phyloP scores from a whole-genome alignment of 805 yeast genomes.

The Pichia paraexigua region DNA sequence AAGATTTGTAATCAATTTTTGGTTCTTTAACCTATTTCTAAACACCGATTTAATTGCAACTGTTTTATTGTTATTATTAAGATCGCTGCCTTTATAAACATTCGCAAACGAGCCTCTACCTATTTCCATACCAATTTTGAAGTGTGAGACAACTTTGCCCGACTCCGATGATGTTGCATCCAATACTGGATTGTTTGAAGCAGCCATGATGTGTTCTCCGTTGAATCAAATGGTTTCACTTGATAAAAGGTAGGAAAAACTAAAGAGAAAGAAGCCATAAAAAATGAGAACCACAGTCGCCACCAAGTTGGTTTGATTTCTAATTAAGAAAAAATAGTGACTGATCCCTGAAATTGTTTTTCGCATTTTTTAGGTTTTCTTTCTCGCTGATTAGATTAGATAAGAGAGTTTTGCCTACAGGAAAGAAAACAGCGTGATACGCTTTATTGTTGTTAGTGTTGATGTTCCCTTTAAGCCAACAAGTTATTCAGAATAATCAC shows the following conservation, averaged over 20 bases:
- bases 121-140: slow-evolving; percentile 69
- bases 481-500: neutral
- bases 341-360: neutral
- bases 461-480: neutral
- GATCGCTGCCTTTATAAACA: slow-evolving; percentile 76
- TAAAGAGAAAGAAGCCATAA: neutral
- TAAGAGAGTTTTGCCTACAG: neutral
- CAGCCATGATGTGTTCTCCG: neutral
- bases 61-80: slow-evolving; percentile 39
- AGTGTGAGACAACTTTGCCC: slow-evolving; percentile 34
- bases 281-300: neutral
- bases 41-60: slow-evolving; percentile 89
- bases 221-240: neutral
- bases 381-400: neutral
- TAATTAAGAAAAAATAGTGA: neutral
- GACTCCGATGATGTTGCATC: slow-evolving; percentile 10
- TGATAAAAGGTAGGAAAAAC: neutral
- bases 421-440: neutral
- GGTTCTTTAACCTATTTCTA: slow-evolving; percentile 71
- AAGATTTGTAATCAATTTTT: slow-evolving; percentile 80
- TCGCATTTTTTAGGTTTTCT: neutral
- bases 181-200: slow-evolving; percentile 2
- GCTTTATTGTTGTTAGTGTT: no score
- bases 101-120: slow-evolving; percentile 96
- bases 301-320: neutral